Base-by-base conservation (phyloP, 2,329 filamentous ascomycete species). In the Monosporascus sp. region DNA sequence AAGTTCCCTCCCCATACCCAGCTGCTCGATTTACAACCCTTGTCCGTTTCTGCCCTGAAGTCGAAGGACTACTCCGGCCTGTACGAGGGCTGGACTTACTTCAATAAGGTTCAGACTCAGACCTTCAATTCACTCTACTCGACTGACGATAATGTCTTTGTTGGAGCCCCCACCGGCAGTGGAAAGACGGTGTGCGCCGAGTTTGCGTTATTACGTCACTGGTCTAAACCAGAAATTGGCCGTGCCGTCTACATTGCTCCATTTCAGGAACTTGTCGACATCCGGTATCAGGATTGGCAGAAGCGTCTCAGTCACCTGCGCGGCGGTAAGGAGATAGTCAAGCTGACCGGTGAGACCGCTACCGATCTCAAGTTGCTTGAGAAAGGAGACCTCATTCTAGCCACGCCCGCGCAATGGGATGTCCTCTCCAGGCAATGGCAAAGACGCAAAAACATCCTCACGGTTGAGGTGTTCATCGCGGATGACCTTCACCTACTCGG, bases 101-200 rank as follows among this genome's bases (percentile, higher is more conserved):
- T 99, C 79, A 99, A 99, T 76, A 94, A 94, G 69, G 89, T 99
- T 14, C 95, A 99, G 71, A 97, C 94, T 0, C 94, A 99, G 69
- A 90, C 91, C 0, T 99, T 97, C 78, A 96, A 96, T 67, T 91
- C 92, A 1, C 76, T 99, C 0, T 97, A 90, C 69, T 87, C 88
- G 48, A 88, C 90, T 0, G 90, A 97, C 67, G 91, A 97, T 63
- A 97, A 95, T 64, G 91, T 97, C 22, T 91, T 99, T 58, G 76
- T 99, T 58, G 92, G 91, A 46, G 88, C 93, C n/a, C 88, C 94
- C 1, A 92, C 92, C 8, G 93, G 94, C 44, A 96, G 91, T 67
- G 94, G 94, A 55, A 99, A 99, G 80, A 97, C 94, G 1, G 86
- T 97, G 2, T 97, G 94, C 67, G 94, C 94, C 2, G 94, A 99